Evolutionary conservation across 306 rosid genomes (phyloP).

Genomic region (Rosa multiflora): DNA sequence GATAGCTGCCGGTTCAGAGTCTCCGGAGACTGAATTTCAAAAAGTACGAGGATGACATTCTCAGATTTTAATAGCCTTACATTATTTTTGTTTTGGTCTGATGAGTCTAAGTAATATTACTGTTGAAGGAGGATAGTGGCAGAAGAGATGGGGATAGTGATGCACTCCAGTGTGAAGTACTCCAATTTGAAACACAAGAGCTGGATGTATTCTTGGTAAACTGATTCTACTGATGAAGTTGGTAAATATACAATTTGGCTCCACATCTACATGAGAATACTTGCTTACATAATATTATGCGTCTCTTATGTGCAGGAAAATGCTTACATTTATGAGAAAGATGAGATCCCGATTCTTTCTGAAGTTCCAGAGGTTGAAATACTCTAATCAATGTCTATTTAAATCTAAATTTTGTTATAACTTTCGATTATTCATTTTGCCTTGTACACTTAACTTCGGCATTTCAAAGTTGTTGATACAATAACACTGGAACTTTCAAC

Average conservation of each 20-base stretch:
- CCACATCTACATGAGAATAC: background rate
- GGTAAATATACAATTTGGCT: slow-evolving; percentile 22
- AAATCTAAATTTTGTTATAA: background rate
- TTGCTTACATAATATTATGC: background rate
- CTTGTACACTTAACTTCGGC: background rate
- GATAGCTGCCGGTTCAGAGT: slow-evolving; percentile 25
- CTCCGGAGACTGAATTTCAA: slow-evolving; percentile 30
- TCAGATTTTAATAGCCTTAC: slow-evolving; percentile 7
- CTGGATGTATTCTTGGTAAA: slow-evolving; percentile 51
- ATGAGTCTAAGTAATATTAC: slow-evolving; percentile 15
- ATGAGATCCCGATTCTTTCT: slow-evolving; percentile 42
- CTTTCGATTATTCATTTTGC: background rate
- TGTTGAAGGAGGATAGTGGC: slow-evolving; percentile 43
- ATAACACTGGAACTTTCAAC: slow-evolving; percentile 6
- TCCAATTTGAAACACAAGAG: slow-evolving; percentile 74
- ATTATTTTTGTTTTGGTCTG: slow-evolving; percentile 5
- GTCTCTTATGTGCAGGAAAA: slow-evolving; percentile 46
- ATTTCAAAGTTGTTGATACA: background rate
- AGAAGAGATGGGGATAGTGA: slow-evolving; percentile 19
- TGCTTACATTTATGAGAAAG: slow-evolving; percentile 37
- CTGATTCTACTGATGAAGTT: background rate
- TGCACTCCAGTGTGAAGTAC: slow-evolving; percentile 24
- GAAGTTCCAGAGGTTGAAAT: slow-evolving; percentile 44
- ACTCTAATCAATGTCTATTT: slow-evolving; percentile 34
- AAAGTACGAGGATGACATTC: slow-evolving; percentile 36